Evolutionary conservation across 345 rosid genomes (phyloP), one percentile per base, ranked within the genome.

Genomic region (Eucalyptus cloeziana): DNA sequence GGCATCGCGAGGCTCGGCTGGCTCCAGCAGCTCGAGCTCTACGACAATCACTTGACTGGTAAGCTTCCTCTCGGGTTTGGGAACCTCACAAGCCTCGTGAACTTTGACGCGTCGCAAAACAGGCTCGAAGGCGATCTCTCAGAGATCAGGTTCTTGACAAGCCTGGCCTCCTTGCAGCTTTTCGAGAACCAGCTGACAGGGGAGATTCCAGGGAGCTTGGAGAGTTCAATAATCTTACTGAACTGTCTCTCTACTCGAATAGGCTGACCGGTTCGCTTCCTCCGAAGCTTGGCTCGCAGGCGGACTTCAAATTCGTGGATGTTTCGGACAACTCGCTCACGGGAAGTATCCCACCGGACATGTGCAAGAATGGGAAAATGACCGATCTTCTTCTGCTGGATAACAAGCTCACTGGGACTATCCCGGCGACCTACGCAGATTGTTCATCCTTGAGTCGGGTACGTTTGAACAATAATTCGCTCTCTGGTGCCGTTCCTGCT

Each of bases 301-400:
- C 94, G 0, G 88, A 88, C 56, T 92, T 96, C 86, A 12, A 16
- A 14, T 88, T 64, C 92, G 94, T 97, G 33, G 99, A 97, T 90
- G 96, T 95, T 76, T 94, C 99, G 7, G 98, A 96, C 93, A 97
- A 97, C 89, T 91, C 88, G 47, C 89, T 97, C 87, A 92, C 94
- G n/a, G 99, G 99, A 88, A 87, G 93, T 3, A 95, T 96, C 40
- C 99, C 99, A 16, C 95, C 94, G n/a, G 93, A 94, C 44, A 95
- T 97, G 95, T 97, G 99, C 92, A 95, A 94, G 91, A 95, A 95
- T 56, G 98, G 97, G 3, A 86, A 88, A 80, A 90, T 96, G 93
- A 90, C 91, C 16, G 94, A 92, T 81, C 92, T 96, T 89, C 94
- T 96, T 5, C 49, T 97, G 89, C 87, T 96, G 56, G 95, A 93